These are phyloP conservation scores for Cephaloascus albidus DNA, from an alignment of 805 yeast species.

Conservation along the genomic window DNA sequence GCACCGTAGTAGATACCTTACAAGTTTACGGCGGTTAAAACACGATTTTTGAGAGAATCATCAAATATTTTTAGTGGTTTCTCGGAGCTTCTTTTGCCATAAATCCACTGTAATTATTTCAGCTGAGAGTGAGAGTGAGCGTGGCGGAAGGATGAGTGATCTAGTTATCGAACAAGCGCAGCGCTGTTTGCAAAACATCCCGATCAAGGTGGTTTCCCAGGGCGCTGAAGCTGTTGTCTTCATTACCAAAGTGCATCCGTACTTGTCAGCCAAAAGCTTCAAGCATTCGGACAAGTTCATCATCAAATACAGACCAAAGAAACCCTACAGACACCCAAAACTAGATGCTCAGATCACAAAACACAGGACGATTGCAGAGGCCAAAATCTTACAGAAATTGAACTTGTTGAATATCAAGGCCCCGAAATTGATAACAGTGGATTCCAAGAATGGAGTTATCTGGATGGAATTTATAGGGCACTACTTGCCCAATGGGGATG, in stretches of 20 bases:
- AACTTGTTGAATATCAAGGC: constrained; percentile 48
- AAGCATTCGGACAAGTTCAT: constrained; percentile 34
- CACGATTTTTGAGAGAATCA: no score
- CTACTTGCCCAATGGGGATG: constrained; percentile 35
- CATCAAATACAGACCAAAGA: constrained; percentile 80
- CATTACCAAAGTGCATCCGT: constrained; percentile 57
- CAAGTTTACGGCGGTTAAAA: no score
- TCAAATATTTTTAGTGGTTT: no score
- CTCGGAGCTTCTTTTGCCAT: no score
- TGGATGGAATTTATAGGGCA: constrained; percentile 83
- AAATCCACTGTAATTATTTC: no score
- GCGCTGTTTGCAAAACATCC: constrained; percentile 35
- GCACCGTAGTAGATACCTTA: no score
- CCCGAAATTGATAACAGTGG: constrained; percentile 71
- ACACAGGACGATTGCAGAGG: constrained; percentile 78
- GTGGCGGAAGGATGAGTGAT: constrained; percentile 63
- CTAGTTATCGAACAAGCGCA: constrained; percentile 35
- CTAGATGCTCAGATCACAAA: constrained; percentile 72
- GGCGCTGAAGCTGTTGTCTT: constrained; percentile 90
- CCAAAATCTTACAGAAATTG: constrained; percentile 59
- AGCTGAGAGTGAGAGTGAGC: no score
- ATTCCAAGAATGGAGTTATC: constrained; percentile 66
- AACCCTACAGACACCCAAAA: constrained; percentile 81
- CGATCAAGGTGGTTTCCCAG: constrained; percentile 56
- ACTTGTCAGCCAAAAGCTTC: constrained; percentile 24